phyloP scores from a whole-genome alignment of 2,329 filamentous ascomycete species.

The Beauveria varroae region DNA sequence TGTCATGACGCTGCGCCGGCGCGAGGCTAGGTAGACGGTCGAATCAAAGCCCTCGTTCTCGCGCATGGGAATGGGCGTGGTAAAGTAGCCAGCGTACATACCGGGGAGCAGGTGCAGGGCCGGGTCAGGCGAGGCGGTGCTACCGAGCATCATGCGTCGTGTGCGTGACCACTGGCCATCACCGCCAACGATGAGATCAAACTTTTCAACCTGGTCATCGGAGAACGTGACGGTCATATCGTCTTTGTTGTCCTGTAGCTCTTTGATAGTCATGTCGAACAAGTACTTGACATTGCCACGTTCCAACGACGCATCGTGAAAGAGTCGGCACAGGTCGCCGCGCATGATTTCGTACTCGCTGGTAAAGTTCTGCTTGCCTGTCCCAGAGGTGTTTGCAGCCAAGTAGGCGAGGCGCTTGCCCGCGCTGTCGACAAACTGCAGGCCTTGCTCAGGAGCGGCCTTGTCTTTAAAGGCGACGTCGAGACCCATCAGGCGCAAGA shows the following conservation, averaged over 20 bases:
- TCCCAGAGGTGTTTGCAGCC: slow-evolving; percentile 20
- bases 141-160: slow-evolving; percentile 32
- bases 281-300: slow-evolving; percentile 20
- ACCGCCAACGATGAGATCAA: slow-evolving; percentile 47
- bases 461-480: slow-evolving; percentile 33
- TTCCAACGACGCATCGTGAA: slow-evolving; percentile 27
- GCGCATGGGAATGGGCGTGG: slow-evolving; percentile 20
- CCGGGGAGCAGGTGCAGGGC: slow-evolving; percentile 18
- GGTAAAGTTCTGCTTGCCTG: slow-evolving; percentile 29
- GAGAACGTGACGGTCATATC: slow-evolving; percentile 32
- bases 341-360: slow-evolving; percentile 49
- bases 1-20: slow-evolving; percentile 30
- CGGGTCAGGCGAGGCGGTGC: slow-evolving; percentile 13
- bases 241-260: slow-evolving; percentile 19
- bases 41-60: slow-evolving; percentile 23
- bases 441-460: slow-evolving; percentile 38
- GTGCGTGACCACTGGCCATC: slow-evolving; percentile 47
- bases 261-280: slow-evolving; percentile 21
- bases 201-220: slow-evolving; percentile 34
- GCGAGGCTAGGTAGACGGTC: slow-evolving; percentile 29
- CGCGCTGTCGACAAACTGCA: slow-evolving; percentile 33
- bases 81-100: slow-evolving; percentile 26
- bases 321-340: slow-evolving; percentile 38
- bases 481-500: slow-evolving; percentile 45
- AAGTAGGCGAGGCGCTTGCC: slow-evolving; percentile 33